Evolutionary conservation across 441 rosid species (phyloP), one percentile per base, ranked within the genome.

Genomic region (Corymbia citriodora): DNA sequence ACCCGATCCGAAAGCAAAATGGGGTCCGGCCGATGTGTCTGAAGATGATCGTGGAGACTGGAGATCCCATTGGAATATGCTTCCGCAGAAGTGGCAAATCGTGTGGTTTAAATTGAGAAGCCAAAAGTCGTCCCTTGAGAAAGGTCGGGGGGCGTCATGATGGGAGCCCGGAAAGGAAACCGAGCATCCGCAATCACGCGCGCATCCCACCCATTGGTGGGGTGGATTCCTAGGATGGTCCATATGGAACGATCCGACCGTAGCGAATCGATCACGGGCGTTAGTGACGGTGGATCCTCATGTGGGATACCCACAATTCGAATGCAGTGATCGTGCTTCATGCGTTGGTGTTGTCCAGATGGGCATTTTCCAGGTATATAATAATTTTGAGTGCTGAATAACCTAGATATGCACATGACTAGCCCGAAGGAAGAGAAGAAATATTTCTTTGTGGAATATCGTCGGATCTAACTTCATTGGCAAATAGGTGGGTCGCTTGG

Each of bases 361-460:
- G 21, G 25, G 21, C 18, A 55, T 7, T 5, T 31, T 16, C 6
- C 13, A 2, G 0, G 13, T 13, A 68, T 17, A 31, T 68, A 31
- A 17, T 9, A 68, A 31, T 68, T 68, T 8, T 17, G 36, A 68
- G 45, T 68, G 79, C 9, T 31, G 40, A 31, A 4, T 17, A 31
- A 31, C 7, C 6, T 33, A 31, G 23, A 17, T 2, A 4, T 4
- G 45, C 13, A 31, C 18, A 23, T 13, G 7, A 59, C 3, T 23
- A 10, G 6, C 3, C 13, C 0, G 17, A 40, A 74, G 17, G 2
- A 23, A 79, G 45, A 23, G 10, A 45, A 14, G 29, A 23, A 23
- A 79, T 13, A 45, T 79, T 3, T 0, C 63, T 59, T 23, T 3
- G 7, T 13, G 18, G 12, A 25, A 13, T 25, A 7, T 45, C 0